Conservation (phyloP, 2,329 filamentous ascomycete species). For the Aspergillus hortae region DNA sequence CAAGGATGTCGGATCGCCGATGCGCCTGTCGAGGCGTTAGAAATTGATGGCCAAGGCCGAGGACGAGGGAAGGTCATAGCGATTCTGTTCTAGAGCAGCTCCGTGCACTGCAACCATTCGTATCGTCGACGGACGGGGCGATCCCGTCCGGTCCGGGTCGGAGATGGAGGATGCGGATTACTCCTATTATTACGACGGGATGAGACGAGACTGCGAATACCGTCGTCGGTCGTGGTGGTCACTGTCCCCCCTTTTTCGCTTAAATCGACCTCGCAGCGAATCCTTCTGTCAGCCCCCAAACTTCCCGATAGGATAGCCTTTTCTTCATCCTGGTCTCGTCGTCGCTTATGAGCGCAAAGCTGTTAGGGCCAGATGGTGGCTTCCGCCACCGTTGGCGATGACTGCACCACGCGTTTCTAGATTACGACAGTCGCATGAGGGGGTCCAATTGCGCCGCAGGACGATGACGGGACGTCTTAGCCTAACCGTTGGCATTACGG, state of each 20-base stretch:
- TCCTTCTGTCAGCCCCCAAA: neutral
- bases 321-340: neutral
- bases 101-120: constrained; percentile 1
- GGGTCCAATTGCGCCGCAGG: no score
- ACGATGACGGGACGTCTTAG: no score
- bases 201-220: neutral
- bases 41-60: no score
- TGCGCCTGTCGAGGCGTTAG: no score
- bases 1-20: no score
- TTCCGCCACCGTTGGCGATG: neutral
- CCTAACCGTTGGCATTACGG: no score
- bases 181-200: neutral
- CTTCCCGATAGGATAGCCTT: neutral
- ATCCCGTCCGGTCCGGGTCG: constrained; percentile 7
- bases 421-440: no score
- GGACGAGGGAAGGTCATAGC: neutral
- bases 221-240: neutral
- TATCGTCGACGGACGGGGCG: constrained; percentile 5
- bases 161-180: neutral
- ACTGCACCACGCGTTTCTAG: no score
- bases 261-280: neutral
- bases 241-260: neutral
- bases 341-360: neutral
- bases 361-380: neutral
- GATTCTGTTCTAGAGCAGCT: neutral